Base-by-base conservation (phyloP, 2,329 filamentous ascomycete species). In the Stemphylium beticola region DNA sequence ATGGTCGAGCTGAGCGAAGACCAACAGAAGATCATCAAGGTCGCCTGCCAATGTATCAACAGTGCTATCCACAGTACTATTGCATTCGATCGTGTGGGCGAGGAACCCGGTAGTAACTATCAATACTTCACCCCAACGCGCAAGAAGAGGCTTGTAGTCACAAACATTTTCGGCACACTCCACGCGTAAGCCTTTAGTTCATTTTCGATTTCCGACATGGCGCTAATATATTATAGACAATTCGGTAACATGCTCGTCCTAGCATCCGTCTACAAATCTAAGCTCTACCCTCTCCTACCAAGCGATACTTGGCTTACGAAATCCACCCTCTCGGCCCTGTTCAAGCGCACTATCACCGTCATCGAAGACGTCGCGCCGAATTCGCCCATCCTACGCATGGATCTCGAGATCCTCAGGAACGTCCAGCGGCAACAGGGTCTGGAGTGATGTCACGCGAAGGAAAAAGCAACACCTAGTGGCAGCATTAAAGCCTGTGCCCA, bases 181-280 rank as follows among this genome's bases (percentile, higher is more conserved):
- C 93, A 97, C 81, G 60, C 57, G 56, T 57, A 59, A 64, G 74
- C 66, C 18, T 68, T 14, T 4, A 14, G 9, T 18, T 14, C 40
- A 20, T 31, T n/a, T 31, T 14, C 10, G 2, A 32, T 31, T 29
- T 33, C 20, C 24, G 20, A 15, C 0, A 39, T 11, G 36, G 29
- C 44, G 36, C 53, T 67, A 58, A 66, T 49, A 32, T 18, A 18
- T 55, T 40, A 4, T 14, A 96, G 93, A 5, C 95, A 99, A 91
- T 99, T 96, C 80, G 93, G 95, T 54, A 98, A 98, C 72, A 85
- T 97, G 68, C 81, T 98, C 43, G 91, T 96, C n/a, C 84, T 99
- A 2, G 87, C 91, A 22, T 92, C 93, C 1, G 90, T 89, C 3
- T 93, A 87, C 75, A 84, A 83, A 58, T 90, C 93, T 41, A 65